phyloP scores from a whole-genome alignment of 768 basidiomycete species.

The Collybia mongolica region DNA sequence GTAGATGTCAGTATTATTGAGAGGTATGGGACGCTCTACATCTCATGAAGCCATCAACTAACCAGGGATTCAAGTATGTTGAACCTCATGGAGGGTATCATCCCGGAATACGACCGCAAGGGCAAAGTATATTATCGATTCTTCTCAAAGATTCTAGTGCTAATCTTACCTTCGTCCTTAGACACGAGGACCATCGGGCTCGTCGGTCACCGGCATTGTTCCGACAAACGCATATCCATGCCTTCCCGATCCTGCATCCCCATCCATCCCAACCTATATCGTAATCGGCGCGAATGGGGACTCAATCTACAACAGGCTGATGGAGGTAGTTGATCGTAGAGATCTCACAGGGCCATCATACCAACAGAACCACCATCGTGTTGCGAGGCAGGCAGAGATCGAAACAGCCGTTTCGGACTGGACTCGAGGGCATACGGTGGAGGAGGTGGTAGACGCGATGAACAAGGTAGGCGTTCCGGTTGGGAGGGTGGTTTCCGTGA shows the following conservation, averaged over 20 bases:
- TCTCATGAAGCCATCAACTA: background rate
- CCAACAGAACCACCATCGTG: constrained; percentile 58
- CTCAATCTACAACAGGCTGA: constrained; percentile 65
- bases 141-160: background rate
- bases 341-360: constrained; percentile 60
- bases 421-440: constrained; percentile 49
- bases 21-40: constrained; percentile 36
- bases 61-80: constrained; percentile 49
- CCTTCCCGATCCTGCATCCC: constrained; percentile 41
- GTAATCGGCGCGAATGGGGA: constrained; percentile 77
- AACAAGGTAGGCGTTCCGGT: constrained; percentile 57
- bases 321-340: constrained; percentile 54
- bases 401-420: constrained; percentile 61
- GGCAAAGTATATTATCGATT: constrained; percentile 44
- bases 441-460: constrained; percentile 53
- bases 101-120: constrained; percentile 74
- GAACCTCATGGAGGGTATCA: constrained; percentile 75
- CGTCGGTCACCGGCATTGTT: constrained; percentile 73
- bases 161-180: constrained; percentile 18
- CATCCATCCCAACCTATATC: constrained; percentile 48
- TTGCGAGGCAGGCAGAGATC: constrained; percentile 62
- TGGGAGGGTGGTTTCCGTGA: constrained; percentile 60
- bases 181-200: constrained; percentile 73
- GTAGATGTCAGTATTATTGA: constrained; percentile 80
- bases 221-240: constrained; percentile 77